phyloP scores from a whole-genome alignment of 768 basidiomycete species.

The Rhizopogon salebrosus region DNA sequence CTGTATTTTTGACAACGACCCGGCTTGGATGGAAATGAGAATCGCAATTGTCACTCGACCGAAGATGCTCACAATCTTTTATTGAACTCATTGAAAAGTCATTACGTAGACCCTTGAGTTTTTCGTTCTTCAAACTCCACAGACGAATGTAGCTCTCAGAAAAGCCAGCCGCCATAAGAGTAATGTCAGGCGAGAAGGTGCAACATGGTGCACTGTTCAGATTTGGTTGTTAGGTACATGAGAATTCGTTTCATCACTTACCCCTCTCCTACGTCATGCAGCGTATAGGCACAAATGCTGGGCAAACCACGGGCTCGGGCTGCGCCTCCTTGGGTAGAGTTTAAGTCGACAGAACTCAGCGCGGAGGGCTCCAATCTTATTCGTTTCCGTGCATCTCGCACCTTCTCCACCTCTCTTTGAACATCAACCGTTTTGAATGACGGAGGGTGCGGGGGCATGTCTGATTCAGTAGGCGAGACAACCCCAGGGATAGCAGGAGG shows the following conservation, averaged over 20 bases:
- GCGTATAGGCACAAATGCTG: slow-evolving; percentile 91
- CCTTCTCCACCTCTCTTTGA: slow-evolving; percentile 82
- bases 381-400: slow-evolving; percentile 86
- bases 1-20: slow-evolving; percentile 54
- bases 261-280: slow-evolving; percentile 96
- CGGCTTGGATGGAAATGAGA: slow-evolving; percentile 33
- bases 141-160: slow-evolving; percentile 91
- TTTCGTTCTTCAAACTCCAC: slow-evolving; percentile 94
- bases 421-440: slow-evolving; percentile 84
- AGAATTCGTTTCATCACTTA: slow-evolving; percentile 32
- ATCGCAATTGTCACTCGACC: background rate
- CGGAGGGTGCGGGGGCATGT: slow-evolving; percentile 77
- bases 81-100: slow-evolving; percentile 66
- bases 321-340: slow-evolving; percentile 52
- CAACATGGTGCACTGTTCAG: slow-evolving; percentile 69
- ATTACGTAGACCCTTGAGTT: slow-evolving; percentile 68
- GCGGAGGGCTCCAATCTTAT: slow-evolving; percentile 82
- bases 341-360: slow-evolving; percentile 50
- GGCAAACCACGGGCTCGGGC: slow-evolving; percentile 66
- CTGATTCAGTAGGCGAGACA: slow-evolving; percentile 58
- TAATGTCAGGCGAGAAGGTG: slow-evolving; percentile 86
- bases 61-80: slow-evolving; percentile 56
- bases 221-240: slow-evolving; percentile 6
- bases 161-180: slow-evolving; percentile 92
- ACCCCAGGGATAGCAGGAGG: slow-evolving; percentile 50